phyloP scores from a whole-genome alignment of 371 early-diverging fungal genomes.

The Mortierella sp. region DNA sequence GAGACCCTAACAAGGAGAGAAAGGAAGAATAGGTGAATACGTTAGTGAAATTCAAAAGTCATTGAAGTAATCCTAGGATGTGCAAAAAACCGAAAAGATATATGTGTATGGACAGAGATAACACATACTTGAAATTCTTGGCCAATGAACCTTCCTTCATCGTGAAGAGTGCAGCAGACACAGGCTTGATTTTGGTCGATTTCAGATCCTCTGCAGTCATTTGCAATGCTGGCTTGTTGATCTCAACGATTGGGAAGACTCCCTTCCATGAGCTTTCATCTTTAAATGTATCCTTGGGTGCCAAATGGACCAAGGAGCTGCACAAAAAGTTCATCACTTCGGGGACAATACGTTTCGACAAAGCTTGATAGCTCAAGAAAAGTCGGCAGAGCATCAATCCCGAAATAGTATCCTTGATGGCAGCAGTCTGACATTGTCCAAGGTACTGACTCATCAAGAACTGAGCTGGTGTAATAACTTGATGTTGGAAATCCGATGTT shows the following conservation, averaged over 20 bases:
- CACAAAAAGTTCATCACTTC: constrained; percentile 83
- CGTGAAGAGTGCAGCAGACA: constrained; percentile 45
- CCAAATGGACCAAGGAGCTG: constrained; percentile 58
- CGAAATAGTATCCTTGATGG: constrained; percentile 70
- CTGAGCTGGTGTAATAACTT: constrained; percentile 86
- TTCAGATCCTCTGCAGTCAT: constrained; percentile 54
- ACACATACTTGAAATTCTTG: constrained; percentile 33
- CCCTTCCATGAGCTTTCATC: constrained; percentile 54
- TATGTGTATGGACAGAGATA: not conserved
- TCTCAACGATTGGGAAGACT: constrained; percentile 60
- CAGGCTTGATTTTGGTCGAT: constrained; percentile 35
- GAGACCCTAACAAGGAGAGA: constrained; percentile 32
- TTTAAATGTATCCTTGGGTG: constrained; percentile 59
- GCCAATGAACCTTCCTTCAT: constrained; percentile 37
- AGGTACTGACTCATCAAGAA: constrained; percentile 82
- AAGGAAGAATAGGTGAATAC: not conserved
- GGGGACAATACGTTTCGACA: constrained; percentile 87
- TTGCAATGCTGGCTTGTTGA: constrained; percentile 16
- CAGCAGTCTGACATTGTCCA: constrained; percentile 66
- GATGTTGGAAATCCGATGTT: constrained; percentile 89
- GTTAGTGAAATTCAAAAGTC: not conserved
- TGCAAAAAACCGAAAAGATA: not conserved
- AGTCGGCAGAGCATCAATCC: constrained; percentile 82
- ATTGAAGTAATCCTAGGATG: not conserved
- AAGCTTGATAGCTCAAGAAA: constrained; percentile 75